Evolutionary conservation across 257 asterid species (phyloP).

Genomic region (Penstemon davidsonii): DNA sequence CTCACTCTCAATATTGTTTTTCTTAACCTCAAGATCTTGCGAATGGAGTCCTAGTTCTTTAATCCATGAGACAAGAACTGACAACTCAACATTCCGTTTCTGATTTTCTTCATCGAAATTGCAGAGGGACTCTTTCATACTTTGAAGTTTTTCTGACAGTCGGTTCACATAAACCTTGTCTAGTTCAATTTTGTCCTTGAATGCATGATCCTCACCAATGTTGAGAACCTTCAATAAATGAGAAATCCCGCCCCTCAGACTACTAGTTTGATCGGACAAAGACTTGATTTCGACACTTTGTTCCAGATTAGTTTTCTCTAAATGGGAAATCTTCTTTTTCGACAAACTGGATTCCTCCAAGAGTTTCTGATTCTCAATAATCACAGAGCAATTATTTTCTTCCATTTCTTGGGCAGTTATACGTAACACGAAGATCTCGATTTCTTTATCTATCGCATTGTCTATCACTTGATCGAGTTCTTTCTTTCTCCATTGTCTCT

Average conservation of each 20-base stretch:
- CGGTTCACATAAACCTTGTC: slow-evolving; percentile 44
- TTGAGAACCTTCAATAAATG: slow-evolving; percentile 57
- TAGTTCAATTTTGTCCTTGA: slow-evolving; percentile 39
- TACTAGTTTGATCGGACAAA: slow-evolving; percentile 51
- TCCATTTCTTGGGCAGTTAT: slow-evolving; percentile 54
- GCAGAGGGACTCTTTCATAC: slow-evolving; percentile 39
- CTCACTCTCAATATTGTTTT: slow-evolving; percentile 43
- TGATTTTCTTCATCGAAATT: slow-evolving; percentile 64
- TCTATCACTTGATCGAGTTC: slow-evolving; percentile 65
- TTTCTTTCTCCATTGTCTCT: slow-evolving; percentile 50
- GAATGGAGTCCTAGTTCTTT: slow-evolving; percentile 50
- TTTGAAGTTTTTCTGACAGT: slow-evolving; percentile 48
- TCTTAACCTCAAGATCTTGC: slow-evolving; percentile 50
- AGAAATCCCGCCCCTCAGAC: slow-evolving; percentile 51
- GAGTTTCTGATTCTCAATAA: slow-evolving; percentile 47
- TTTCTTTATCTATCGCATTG: slow-evolving; percentile 51
- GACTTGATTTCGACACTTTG: slow-evolving; percentile 54
- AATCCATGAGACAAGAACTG: slow-evolving; percentile 61
- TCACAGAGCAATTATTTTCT: slow-evolving; percentile 48
- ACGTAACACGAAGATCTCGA: slow-evolving; percentile 61
- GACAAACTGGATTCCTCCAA: slow-evolving; percentile 46
- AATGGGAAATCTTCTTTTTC: slow-evolving; percentile 44
- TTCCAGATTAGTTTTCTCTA: slow-evolving; percentile 47
- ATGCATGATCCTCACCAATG: slow-evolving; percentile 39
- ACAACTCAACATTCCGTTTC: slow-evolving; percentile 46